These are phyloP conservation scores for Nelumbo lutea DNA, from an alignment of 164 flowering plant species.

Conservation along the genomic window DNA sequence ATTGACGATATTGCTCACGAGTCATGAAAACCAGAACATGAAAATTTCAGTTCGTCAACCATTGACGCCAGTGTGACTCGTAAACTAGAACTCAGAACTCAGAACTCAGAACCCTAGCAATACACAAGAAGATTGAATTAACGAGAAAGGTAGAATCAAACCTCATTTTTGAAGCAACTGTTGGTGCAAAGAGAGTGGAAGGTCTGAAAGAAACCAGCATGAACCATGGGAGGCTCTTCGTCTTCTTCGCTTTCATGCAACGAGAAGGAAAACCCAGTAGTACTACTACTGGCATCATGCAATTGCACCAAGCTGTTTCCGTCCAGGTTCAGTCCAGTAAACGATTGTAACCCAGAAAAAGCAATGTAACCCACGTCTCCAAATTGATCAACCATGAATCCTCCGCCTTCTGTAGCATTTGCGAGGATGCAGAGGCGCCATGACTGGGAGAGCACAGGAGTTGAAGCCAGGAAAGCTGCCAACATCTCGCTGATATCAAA, in stretches of 20 bases:
- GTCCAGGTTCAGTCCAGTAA: constrained; percentile 16
- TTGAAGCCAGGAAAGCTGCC: constrained; percentile 55
- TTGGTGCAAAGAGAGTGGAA: constrained; percentile 27
- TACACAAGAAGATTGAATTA: not conserved
- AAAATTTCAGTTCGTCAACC: no score
- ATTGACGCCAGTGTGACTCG: no score
- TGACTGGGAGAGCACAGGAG: constrained; percentile 44
- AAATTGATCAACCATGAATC: constrained; percentile 24
- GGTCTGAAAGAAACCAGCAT: constrained; percentile 34
- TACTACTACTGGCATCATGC: not conserved
- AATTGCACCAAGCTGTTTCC: constrained; percentile 26
- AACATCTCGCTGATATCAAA: constrained; percentile 72
- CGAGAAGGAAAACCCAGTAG: constrained; percentile 25
- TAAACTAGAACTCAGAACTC: no score
- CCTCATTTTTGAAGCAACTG: constrained; percentile 40
- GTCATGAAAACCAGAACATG: no score
- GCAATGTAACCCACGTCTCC: constrained; percentile 45
- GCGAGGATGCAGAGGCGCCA: constrained; percentile 54
- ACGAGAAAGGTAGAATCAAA: constrained; percentile 13
- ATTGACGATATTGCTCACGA: no score
- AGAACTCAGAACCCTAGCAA: not conserved
- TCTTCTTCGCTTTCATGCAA: constrained; percentile 11
- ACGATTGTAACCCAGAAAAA: constrained; percentile 42
- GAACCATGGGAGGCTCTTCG: constrained; percentile 45
- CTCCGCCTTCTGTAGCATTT: constrained; percentile 26